Base-by-base conservation (phyloP, 1,284 basidiomycete species). In the Cutaneotrichosporon sp. region DNA sequence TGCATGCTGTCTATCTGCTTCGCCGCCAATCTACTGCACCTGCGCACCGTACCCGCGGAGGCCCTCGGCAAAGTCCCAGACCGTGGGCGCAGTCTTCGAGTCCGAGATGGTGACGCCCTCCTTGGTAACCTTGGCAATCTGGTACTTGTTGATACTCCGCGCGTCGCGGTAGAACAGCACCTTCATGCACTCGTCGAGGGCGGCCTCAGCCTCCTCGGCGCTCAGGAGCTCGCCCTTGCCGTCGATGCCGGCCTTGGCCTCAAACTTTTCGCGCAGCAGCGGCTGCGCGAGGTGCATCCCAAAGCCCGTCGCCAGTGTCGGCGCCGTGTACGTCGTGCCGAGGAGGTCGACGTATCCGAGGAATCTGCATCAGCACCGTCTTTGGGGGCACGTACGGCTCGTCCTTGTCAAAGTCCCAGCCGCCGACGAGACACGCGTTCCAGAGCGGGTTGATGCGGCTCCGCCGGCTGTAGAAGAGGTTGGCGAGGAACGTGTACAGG, bases 161-260 rank as follows among this genome's bases (percentile, higher is more conserved):
- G 95, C 95, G 74, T 99, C 97, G 52, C 95, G 87, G 82, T 99
- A 99, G 82, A 90, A 99, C 57, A 99, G 83, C 13, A 99, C 95
- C 72, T 89, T 89, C 89, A 99, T 91, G 77, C 90, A 89, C 58
- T 91, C 87, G 72, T 91, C 86, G 53, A 99, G 75, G 65, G 97
- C 89, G 69, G 84, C 82, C 57, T 86, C 84, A 14, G 93, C 97
- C 66, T 94, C 86, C 33, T 87, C 88, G 71, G 91, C 89, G 0
- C 87, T 89, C 60, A 98, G 80, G 5, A 82, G 80, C 50, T 89
- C 84, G 71, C 94, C 90, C 24, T 83, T 82, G 3, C 91, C 91
- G 78, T 99, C 93, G 16, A 93, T 89, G 6, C 77, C 77, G 4
- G 77, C 75, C 58, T 79, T 79, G 34, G 65, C 70, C 67, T 80